Conservation (phyloP, 148 eudicot genomes). For the Persicaria tinctoria region DNA sequence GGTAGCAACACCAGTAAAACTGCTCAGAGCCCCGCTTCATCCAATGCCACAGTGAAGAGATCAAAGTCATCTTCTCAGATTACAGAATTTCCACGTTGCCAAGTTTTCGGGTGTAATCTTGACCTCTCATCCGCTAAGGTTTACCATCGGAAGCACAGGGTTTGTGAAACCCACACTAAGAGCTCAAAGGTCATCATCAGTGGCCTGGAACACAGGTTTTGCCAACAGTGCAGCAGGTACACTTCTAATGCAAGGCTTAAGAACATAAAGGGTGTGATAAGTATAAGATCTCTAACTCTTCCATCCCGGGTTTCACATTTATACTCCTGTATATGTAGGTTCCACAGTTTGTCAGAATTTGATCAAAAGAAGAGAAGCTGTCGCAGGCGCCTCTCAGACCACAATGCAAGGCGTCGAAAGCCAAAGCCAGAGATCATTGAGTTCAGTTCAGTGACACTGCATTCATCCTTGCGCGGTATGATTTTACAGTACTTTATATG, state of each 20-base stretch:
- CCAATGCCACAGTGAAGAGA: constrained; percentile 41
- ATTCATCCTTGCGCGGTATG: constrained; percentile 51
- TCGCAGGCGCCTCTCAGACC: constrained; percentile 84
- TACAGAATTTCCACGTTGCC: constrained; percentile 45
- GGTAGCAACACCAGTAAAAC: constrained; percentile 30
- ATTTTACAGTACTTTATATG: background rate
- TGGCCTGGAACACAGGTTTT: constrained; percentile 87
- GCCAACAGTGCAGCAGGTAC: constrained; percentile 99
- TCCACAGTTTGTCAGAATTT: constrained; percentile 78
- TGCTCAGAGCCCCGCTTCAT: constrained; percentile 24
- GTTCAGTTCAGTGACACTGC: constrained; percentile 46
- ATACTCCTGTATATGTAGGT: constrained; percentile 34
- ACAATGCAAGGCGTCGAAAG: constrained; percentile 89
- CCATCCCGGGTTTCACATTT: background rate
- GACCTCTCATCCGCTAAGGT: constrained; percentile 82
- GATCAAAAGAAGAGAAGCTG: constrained; percentile 95
- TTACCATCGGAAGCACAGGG: constrained; percentile 80
- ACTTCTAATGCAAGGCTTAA: background rate
- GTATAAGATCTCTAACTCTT: too few relatives aligned
- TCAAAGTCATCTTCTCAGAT: constrained; percentile 34
- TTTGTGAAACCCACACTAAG: constrained; percentile 81
- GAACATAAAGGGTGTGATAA: background rate
- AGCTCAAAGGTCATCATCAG: constrained; percentile 61
- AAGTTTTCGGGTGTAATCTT: constrained; percentile 82
- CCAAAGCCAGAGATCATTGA: constrained; percentile 66